Conservation (phyloP, 192 early-diverging fungal genomes). For the Thamnidium elegans region DNA sequence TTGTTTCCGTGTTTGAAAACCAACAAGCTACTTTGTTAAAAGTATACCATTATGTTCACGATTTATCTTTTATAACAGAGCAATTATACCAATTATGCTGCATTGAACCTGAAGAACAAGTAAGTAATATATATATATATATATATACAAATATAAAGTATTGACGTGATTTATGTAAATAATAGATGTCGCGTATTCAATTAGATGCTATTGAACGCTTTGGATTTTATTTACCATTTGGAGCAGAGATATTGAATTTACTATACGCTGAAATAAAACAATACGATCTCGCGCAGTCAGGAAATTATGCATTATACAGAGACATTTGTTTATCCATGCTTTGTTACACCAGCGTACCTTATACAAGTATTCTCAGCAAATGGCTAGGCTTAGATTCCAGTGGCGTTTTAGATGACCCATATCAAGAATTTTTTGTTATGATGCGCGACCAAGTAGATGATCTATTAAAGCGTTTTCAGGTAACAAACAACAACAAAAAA, state of each 20-base stretch:
- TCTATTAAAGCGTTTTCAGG: conserved; percentile 25
- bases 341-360: conserved; percentile 40
- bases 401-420: conserved; percentile 28
- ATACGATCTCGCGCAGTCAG: conserved; percentile 15
- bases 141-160: too few relatives aligned
- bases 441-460: conserved; percentile 9
- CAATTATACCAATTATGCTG: conserved; percentile 29
- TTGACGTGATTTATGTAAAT: background rate
- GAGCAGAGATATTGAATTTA: conserved; percentile 35
- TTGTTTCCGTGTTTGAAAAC: conserved; percentile 25
- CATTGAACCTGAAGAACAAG: conserved; percentile 20
- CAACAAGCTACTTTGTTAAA: conserved; percentile 18
- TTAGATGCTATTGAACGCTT: background rate
- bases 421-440: conserved; percentile 38
- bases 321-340: conserved; percentile 28
- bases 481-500: conserved; percentile 9
- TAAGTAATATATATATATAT: too few relatives aligned
- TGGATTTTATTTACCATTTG: conserved; percentile 38
- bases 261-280: conserved; percentile 28
- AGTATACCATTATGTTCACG: conserved; percentile 27
- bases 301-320: conserved; percentile 27
- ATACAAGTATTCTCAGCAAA: conserved; percentile 38
- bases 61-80: conserved; percentile 27
- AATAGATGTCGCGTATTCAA: background rate
- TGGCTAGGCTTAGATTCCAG: conserved; percentile 34